Evolutionary conservation across 179 eudicot species (phyloP), one percentile per base, ranked within the genome.

Genomic region (Dionaea muscipula): DNA sequence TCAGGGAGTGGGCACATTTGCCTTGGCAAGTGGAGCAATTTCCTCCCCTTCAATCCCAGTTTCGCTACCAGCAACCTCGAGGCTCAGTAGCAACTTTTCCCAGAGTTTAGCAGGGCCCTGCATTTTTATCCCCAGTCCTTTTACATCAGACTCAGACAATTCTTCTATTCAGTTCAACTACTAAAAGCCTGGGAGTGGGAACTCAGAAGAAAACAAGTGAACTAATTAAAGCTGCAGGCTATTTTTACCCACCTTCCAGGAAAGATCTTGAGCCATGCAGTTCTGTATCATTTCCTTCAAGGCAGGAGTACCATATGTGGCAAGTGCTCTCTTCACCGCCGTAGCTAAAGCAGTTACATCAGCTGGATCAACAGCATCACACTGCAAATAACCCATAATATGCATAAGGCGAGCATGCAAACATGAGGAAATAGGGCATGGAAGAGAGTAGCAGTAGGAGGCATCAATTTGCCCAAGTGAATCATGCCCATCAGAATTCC

Each of bases 261-360:
- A 87, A 39, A 87, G 77, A 59, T 91, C 96, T 68, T 75, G 86
- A 23, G 86, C 84, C 98, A 91, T 91, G 78, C 94, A 77, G 63
- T 87, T 91, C 51, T 71, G 71, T 37, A 91, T 79, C 81, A 91
- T 84, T 64, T 91, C 84, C 27, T 47, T 21, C 53, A 84, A 59
- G 26, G 75, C 88, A 31, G 74, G 78, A 35, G 94, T 84, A 2
- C 73, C 76, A 35, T 84, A 87, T 10, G 76, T 39, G 38, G 65
- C 52, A 21, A 84, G 71, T 20, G 96, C 98, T 70, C 79, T 78
- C 43, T 46, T 77, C 21, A 91, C 88, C 3, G 81, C 71, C 9
- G 57, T 79, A 53, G 72, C 75, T 26, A 91, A 46, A 60, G 93
- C 86, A n/a, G 55, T 46, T 33, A 87, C 98, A 62, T 91, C 98